Evolutionary conservation across 1,139 yeast species (phyloP), one percentile per base, ranked within the genome.

Genomic region (Suhomyces kunorum): DNA sequence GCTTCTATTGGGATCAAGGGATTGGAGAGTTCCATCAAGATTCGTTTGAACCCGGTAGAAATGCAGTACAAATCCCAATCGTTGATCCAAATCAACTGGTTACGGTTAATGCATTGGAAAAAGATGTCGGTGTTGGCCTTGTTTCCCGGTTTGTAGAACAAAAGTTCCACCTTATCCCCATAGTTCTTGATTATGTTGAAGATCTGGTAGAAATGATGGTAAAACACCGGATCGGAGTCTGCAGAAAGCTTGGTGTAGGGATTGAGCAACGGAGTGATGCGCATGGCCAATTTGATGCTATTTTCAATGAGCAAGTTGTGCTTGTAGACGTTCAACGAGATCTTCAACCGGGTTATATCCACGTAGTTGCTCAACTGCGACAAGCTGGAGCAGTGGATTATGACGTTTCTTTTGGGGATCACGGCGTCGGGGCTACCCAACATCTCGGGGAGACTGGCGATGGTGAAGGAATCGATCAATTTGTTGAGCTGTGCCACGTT

Each of bases 261-360:
- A 36, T 58, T 54, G 17, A 66, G 51, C 19, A 63, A 49, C 5
- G 60, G 60, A 2, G 53, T 51, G 23, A 48, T 40, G 23, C 56
- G 44, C 52, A 49, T 50, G 9, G 57, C 41, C 17, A 60, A 49
- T 8, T 43, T 43, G 8, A 64, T 43, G 11, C 50, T 53, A n/a
- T 49, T 49, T 39, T 63, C 68, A 5, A 43, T 34, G 44, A 61
- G 61, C 30, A 58, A 48, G 56, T 74, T 66, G 51, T 70, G 61
- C 53, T 70, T 56, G 60, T 87, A 89, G 4, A 88, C 86, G 36
- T 80, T 78, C 28, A 89, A 73, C 1, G 94, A 85, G 34, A 92
- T 83, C 50, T 90, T 83, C 40, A 92, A 64, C 42, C 74, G 74
- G 4, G 94, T 83, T 38, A 92, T 78, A 59, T 89, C 96, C 14